phyloP scores from a whole-genome alignment of 2,329 filamentous ascomycete genomes.

The Aspergillus costaricaensis region DNA sequence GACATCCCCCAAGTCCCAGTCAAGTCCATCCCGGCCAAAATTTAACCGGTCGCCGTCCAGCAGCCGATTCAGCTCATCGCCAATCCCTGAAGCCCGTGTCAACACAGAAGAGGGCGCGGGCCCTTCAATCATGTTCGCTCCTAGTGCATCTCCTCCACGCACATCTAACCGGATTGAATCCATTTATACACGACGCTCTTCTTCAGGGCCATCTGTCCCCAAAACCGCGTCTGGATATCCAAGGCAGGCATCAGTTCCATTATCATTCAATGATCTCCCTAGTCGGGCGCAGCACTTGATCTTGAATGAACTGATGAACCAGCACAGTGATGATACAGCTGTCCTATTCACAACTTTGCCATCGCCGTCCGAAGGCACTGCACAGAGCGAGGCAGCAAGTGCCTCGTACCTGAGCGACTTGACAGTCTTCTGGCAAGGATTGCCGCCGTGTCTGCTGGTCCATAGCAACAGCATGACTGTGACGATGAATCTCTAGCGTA shows the following conservation, averaged over 20 bases:
- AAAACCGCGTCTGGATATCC: slow-evolving; percentile 51
- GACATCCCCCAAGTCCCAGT: slow-evolving; percentile 25
- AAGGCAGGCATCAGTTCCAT: slow-evolving; percentile 63
- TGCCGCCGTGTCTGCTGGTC: slow-evolving; percentile 76
- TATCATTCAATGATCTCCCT: slow-evolving; percentile 85
- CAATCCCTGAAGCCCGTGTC: slow-evolving; percentile 70
- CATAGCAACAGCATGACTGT: slow-evolving; percentile 90
- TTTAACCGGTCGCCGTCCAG: slow-evolving; percentile 36
- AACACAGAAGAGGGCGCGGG: slow-evolving; percentile 65
- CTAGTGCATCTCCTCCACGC: slow-evolving; percentile 43
- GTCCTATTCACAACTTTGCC: slow-evolving; percentile 83
- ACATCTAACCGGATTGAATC: slow-evolving; percentile 33
- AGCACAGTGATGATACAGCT: slow-evolving; percentile 68
- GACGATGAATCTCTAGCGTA: slow-evolving; percentile 50
- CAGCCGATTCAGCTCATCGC: slow-evolving; percentile 66
- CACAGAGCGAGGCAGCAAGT: slow-evolving; percentile 68
- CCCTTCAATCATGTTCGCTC: slow-evolving; percentile 74
- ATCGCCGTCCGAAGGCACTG: slow-evolving; percentile 76
- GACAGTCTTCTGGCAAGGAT: slow-evolving; percentile 73
- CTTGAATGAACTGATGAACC: slow-evolving; percentile 77
- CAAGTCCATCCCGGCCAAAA: slow-evolving; percentile 25
- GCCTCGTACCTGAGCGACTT: slow-evolving; percentile 74
- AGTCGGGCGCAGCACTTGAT: slow-evolving; percentile 84
- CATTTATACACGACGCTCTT: slow-evolving; percentile 40
- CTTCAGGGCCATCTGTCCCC: slow-evolving; percentile 24